Evolutionary conservation across 1,284 basidiomycete species (phyloP).

Genomic region (Malassezia japonica): DNA sequence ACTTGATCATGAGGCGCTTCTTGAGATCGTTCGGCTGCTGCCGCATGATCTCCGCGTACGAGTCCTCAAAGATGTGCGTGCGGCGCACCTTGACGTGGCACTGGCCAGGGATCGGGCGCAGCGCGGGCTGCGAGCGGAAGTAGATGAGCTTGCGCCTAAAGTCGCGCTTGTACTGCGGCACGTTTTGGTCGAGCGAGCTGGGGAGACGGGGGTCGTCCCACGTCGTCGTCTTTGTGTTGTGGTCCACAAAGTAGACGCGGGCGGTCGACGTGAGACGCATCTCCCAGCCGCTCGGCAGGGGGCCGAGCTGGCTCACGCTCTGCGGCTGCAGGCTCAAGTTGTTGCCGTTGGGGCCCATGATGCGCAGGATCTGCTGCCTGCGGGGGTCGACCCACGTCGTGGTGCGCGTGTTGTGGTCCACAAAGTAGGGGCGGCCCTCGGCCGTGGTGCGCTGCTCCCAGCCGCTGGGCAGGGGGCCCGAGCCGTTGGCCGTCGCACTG

Average conservation of each 20-base stretch:
- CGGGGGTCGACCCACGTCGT: slow-evolving; percentile 98
- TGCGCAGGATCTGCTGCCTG: slow-evolving; percentile 69
- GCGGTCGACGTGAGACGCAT: slow-evolving; percentile 88
- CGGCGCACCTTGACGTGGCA: slow-evolving; percentile 93
- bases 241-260: slow-evolving; percentile 90
- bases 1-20: slow-evolving; percentile 95
- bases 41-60: slow-evolving; percentile 89
- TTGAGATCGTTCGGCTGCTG: slow-evolving; percentile 88
- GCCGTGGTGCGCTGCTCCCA: slow-evolving; percentile 98
- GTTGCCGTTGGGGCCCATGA: slow-evolving; percentile 74
- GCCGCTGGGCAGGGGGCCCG: slow-evolving; percentile 76
- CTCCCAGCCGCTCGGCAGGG: slow-evolving; percentile 92
- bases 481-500: slow-evolving; percentile 62
- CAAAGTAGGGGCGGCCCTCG: slow-evolving; percentile 95
- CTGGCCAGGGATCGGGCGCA: slow-evolving; percentile 69
- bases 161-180: slow-evolving; percentile 98
- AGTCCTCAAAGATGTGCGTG: slow-evolving; percentile 89
- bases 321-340: slow-evolving; percentile 67
- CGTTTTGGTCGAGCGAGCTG: slow-evolving; percentile 73
- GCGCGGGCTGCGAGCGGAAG: slow-evolving; percentile 92
- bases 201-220: slow-evolving; percentile 89
- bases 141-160: slow-evolving; percentile 97
- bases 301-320: slow-evolving; percentile 80
- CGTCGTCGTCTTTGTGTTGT: slow-evolving; percentile 84
- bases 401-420: slow-evolving; percentile 79